Evolutionary conservation across 2,329 filamentous ascomycete genomes (phyloP), one percentile per base, ranked within the genome.

Genomic region (Aspergillus bombycis): DNA sequence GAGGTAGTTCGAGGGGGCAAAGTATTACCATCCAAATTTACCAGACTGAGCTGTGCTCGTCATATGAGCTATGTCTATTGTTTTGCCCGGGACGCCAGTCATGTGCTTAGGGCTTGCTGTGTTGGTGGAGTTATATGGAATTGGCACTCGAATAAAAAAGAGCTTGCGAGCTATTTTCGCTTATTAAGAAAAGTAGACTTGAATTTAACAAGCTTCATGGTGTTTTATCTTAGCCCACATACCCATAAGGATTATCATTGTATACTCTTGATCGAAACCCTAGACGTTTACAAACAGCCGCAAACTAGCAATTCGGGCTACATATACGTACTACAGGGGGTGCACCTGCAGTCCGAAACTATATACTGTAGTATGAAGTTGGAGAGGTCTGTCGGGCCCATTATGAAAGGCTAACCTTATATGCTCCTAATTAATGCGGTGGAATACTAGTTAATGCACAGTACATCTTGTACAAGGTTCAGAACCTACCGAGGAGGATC

Each of bases 21-120:
- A 34, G 14, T 38, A 43, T 60, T 28, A 36, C 10, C n/a, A 5
- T 41, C 54, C 34, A 21, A 30, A 28, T 45, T 52, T 41, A 59
- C 55, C 16, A 43, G 62, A 63, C 60, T 68, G 70, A 74, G 74
- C 72, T 72, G 73, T 57, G 68, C 71, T 75, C 67, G 71, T 65
- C 66, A 54, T 55, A 62, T 60, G 60, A 57, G 43, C 16, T 14
- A 54, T 59, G 58, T 56, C 21, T 55, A 55, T 45, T 32, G n/a
- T 32, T 30, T 30, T 52, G 19, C 19, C n/a, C 11, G 48, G 30
- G n/a, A 43, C 43, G 34, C 23, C 4, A 16, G 26, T 21, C 21
- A n/a, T 32, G 16, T 32, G 28, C n/a, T 52, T n/a, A 52, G 16
- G 48, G 28, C 16, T 52, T n/a, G 10, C n/a, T 32, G 19, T 19